A percentile compares a stretch with the other conserved stretches of the same genome.
phyloP scores from a whole-genome alignment of 140 eudicot genomes.

The Oenanthe javanica region DNA sequence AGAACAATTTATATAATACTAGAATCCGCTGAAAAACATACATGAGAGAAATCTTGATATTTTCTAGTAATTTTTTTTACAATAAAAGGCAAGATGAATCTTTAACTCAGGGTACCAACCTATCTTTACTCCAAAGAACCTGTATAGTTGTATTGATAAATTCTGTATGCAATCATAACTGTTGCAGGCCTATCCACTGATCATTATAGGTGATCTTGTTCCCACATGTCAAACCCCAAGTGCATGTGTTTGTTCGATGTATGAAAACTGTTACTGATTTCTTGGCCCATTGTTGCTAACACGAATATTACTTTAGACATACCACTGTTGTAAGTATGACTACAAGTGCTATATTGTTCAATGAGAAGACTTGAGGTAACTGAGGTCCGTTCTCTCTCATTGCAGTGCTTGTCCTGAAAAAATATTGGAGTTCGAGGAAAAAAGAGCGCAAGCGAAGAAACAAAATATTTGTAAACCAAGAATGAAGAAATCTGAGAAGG shows the following conservation, averaged over 20 bases:
- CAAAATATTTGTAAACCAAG: slow-evolving; percentile 37
- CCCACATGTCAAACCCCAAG: background rate
- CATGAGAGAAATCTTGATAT: background rate
- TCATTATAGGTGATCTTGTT: background rate
- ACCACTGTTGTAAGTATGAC: background rate
- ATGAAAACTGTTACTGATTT: background rate
- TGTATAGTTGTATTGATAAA: background rate
- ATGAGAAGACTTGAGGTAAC: background rate
- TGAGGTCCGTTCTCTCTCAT: background rate
- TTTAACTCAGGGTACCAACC: background rate
- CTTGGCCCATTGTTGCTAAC: background rate
- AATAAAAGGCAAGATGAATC: background rate
- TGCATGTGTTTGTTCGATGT: background rate
- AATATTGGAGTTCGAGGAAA: slow-evolving; percentile 63
- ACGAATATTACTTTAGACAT: background rate
- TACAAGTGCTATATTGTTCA: background rate
- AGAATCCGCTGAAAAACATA: background rate
- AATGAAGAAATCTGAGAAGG: slow-evolving; percentile 39
- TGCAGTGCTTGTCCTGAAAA: slow-evolving; percentile 91
- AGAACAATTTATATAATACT: background rate
- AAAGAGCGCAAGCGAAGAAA: slow-evolving; percentile 53
- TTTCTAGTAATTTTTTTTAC: background rate
- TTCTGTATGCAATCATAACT: background rate
- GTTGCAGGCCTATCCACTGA: background rate
- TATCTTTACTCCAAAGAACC: background rate